These are phyloP conservation scores for Candida sanyaensis DNA, from an alignment of 1,139 yeast species.

Conservation along the genomic window DNA sequence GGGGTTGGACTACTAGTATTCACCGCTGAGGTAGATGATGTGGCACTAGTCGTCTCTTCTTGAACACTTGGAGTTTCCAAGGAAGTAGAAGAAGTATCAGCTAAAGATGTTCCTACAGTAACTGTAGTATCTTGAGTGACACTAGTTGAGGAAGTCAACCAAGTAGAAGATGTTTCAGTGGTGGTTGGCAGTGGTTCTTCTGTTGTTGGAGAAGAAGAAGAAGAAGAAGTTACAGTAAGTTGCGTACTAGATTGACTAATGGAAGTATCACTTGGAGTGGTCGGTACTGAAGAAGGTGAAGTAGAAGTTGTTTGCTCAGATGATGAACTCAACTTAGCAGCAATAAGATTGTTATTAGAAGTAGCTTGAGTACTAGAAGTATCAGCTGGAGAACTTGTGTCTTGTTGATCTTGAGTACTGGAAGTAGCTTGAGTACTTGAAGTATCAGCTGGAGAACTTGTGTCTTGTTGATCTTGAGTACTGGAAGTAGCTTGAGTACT, in stretches of 20 bases:
- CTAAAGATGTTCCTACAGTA: slow-evolving; percentile 2
- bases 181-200: slow-evolving; percentile 2
- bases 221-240: slow-evolving; percentile 2
- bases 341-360: background rate
- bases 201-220: background rate
- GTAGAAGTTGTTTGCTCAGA: slow-evolving; percentile 1
- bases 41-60: background rate
- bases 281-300: background rate
- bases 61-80: background rate
- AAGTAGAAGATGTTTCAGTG: slow-evolving; percentile 4
- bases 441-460: too few relatives aligned
- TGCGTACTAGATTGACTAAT: slow-evolving; percentile 1
- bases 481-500: too few relatives aligned
- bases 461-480: too few relatives aligned
- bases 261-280: background rate
- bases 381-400: too few relatives aligned
- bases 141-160: slow-evolving; percentile 5
- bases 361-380: background rate
- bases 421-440: background rate
- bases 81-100: background rate
- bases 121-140: slow-evolving; percentile 5
- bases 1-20: slow-evolving; percentile 1
- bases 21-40: background rate
- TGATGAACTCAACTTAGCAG: background rate
- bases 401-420: background rate